Evolutionary conservation across 2,329 filamentous ascomycete species (phyloP), one percentile per base, ranked within the genome.

Genomic region (Phyllachora maydis): DNA sequence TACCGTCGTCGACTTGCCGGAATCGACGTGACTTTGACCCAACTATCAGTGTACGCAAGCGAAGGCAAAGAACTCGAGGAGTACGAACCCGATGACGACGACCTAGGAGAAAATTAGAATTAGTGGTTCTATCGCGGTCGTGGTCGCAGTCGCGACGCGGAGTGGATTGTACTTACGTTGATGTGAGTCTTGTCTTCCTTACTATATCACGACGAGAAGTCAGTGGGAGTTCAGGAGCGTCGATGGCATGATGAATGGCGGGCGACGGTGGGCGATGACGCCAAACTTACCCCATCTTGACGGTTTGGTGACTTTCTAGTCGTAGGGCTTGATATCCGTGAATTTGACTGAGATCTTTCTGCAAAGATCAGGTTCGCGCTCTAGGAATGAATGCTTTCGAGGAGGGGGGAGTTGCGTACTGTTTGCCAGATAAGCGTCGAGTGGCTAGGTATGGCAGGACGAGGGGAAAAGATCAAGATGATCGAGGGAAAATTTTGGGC

Each of bases 1-100:
- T 72, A 81, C 78, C 58, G 83, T 93, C 57, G 83, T 93, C 45
- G 83, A 92, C 75, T 93, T 93, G 65, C 83, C 85, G 59, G 82
- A 91, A 65, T 92, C 82, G 79, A 92, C 83, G 74, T 92, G 85
- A 69, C 83, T 50, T 35, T 37, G 12, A 18, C 38, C 35, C 40
- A 39, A 37, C 36, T 35, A 38, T 44, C 37, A 41, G 28, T 25
- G 18, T 29, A 6, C 15, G n/a, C n/a, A n/a, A n/a, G n/a, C n/a
- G n/a, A n/a, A n/a, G n/a, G n/a, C n/a, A n/a, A n/a, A n/a, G n/a
- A n/a, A n/a, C n/a, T n/a, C 14, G 22, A 22, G 25, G 19, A 22
- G 14, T n/a, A 30, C 31, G 28, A 26, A 34, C 30, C 32, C 39
- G 36, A 47, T 44, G 33, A 48, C 45, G 39, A 45, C 38, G 33